phyloP scores from a whole-genome alignment of 306 rosid genomes.

The Nissolia schottii region DNA sequence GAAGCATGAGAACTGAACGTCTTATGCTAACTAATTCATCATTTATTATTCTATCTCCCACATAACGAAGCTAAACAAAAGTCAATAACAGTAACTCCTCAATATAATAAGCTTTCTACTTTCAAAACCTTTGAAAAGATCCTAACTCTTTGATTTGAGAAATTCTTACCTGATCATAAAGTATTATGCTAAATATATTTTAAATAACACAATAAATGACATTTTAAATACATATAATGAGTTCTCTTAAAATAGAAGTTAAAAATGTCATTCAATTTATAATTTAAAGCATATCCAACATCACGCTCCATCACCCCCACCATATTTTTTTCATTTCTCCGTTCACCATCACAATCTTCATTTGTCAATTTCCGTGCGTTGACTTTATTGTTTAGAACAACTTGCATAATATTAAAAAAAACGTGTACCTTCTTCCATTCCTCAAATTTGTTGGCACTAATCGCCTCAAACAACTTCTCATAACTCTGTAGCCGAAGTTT shows the following conservation, averaged over 20 bases:
- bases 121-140: constrained; percentile 35
- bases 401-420: not conserved
- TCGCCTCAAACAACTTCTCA: not conserved
- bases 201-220: too few species aligned
- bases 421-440: not conserved
- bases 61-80: not conserved
- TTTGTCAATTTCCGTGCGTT: constrained; percentile 43
- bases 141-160: too few species aligned
- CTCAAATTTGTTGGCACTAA: not conserved
- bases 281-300: too few species aligned
- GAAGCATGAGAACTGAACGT: not conserved
- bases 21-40: not conserved
- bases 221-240: too few species aligned
- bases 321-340: too few species aligned
- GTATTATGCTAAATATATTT: too few species aligned
- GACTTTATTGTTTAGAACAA: constrained; percentile 37
- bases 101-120: not conserved
- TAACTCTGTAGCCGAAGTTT: not conserved
- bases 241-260: too few species aligned
- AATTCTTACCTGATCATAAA: too few species aligned
- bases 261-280: too few species aligned
- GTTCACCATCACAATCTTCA: constrained; percentile 2
- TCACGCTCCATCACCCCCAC: too few species aligned
- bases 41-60: constrained; percentile 4
- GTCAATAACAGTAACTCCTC: not conserved